Conservation (phyloP, 106 monocot genomes). For the Chionographis japonica region DNA sequence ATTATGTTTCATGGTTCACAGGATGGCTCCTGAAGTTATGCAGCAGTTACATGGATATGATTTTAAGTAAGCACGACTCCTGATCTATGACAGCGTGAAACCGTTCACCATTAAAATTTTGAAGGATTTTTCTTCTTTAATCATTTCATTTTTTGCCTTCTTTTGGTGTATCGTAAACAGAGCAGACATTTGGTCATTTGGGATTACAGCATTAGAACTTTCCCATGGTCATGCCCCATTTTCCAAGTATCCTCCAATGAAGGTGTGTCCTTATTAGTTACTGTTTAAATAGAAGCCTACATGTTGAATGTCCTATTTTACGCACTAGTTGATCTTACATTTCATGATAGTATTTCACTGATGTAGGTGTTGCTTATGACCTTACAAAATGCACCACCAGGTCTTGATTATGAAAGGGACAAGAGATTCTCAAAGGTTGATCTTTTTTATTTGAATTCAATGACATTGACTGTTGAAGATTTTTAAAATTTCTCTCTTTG, state of each 20-base stretch:
- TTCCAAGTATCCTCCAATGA: constrained; percentile 97
- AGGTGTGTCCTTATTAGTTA: constrained; percentile 33
- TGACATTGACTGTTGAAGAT: not conserved
- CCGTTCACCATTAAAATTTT: not conserved
- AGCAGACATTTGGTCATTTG: constrained; percentile 98
- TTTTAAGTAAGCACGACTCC: constrained; percentile 65
- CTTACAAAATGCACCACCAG: constrained; percentile 94
- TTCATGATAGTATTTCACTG: not conserved
- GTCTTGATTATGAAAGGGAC: constrained; percentile 88
- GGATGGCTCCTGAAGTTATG: constrained; percentile 99
- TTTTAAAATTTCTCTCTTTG: constrained; percentile 18
- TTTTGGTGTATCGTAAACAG: constrained; percentile 29
- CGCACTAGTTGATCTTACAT: not conserved
- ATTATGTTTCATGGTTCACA: constrained; percentile 14
- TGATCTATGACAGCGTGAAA: not conserved
- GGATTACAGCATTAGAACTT: constrained; percentile 91
- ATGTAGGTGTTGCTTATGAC: constrained; percentile 92
- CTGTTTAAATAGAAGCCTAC: not conserved
- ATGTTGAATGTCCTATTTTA: constrained; percentile 1
- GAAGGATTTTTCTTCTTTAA: not conserved
- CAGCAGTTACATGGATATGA: constrained; percentile 95
- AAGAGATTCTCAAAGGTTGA: constrained; percentile 79
- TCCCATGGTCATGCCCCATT: constrained; percentile 99
- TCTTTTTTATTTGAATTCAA: constrained; percentile 4
- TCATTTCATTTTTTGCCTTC: constrained; percentile 1